Percentiles rank a stretch among this genome's conserved stretches.
These are phyloP conservation scores for Aspergillus haitiensis DNA, from an alignment of 495 filamentous ascomycete genomes.

Conservation along the genomic window DNA sequence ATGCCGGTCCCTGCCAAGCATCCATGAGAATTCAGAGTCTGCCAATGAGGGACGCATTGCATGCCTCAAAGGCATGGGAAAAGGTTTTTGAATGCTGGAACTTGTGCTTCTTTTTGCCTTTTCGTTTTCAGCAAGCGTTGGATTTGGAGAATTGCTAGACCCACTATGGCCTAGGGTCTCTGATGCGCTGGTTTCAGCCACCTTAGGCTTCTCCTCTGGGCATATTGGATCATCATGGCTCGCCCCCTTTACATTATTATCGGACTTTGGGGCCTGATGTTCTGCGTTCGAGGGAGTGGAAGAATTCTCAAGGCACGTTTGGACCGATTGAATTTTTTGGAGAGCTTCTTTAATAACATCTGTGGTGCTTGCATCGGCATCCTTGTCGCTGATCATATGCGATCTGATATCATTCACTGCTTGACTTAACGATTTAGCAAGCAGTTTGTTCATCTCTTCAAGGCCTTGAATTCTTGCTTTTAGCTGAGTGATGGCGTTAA, in stretches of 20 bases:
- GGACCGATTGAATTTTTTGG: conserved; percentile 74
- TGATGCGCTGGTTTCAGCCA: conserved; percentile 8
- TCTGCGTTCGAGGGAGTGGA: conserved; percentile 45
- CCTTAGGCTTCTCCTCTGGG: conserved; percentile 3
- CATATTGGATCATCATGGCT: neutral
- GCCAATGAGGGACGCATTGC: conserved; percentile 51
- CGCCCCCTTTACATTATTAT: conserved; percentile 8
- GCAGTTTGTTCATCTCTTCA: conserved; percentile 68
- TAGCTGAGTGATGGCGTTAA: conserved; percentile 16
- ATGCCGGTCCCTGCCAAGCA: conserved; percentile 66
- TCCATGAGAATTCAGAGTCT: conserved; percentile 92
- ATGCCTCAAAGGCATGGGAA: conserved; percentile 18
- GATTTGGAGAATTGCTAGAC: conserved; percentile 8
- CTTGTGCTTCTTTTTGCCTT: neutral
- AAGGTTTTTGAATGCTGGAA: conserved; percentile 12
- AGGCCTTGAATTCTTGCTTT: conserved; percentile 47
- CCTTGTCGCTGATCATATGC: conserved; percentile 47
- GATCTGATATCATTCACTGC: conserved; percentile 65
- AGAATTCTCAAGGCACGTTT: conserved; percentile 70
- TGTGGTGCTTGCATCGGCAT: conserved; percentile 45
- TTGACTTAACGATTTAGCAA: conserved; percentile 71
- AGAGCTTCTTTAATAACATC: conserved; percentile 52
- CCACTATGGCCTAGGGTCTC: conserved; percentile 6
- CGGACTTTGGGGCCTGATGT: conserved; percentile 8
- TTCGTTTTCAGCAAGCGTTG: conserved; percentile 17